Evolutionary conservation across 2,329 filamentous ascomycete genomes (phyloP), one percentile per base, ranked within the genome.

Genomic region (Didymella pomorum): DNA sequence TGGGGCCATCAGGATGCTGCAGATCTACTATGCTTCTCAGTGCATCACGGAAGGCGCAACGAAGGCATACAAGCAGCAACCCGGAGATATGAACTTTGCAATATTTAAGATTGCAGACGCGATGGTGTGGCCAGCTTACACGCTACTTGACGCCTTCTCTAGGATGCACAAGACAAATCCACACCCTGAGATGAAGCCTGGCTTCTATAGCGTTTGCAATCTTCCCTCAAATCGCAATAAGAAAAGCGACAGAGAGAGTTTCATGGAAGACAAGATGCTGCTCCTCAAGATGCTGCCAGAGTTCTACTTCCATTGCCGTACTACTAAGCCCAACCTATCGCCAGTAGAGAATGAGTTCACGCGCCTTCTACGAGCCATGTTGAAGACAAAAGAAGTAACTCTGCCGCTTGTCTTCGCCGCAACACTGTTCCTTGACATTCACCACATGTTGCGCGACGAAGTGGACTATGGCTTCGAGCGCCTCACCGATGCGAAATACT

Each of bases 201-300:
- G 69, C 0, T 63, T 66, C 39, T 76, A 71, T 51, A 72, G 72
- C 9, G 63, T 26, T 1, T 77, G 76, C 60, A 46, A 75, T 44
- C 67, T 71, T 1, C 63, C 64, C 4, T 69, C 64, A 20, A 59
- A 76, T 56, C 68, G 75, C 50, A 44, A 58, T 4, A 53, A 59
- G 29, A 77, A 74, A 66, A 70, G 58, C 29, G 25, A 61, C 9
- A 47, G 59, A 9, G 57, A 75, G 18, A 75, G 74, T 56, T 76
- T 73, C 56, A 59, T 70, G 5, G 74, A 78, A 62, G 75, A 78
- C 60, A 74, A 72, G 48, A 69, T 72, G 28, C 59, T 78, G 11
- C 55, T 78, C 21, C 52, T 73, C 12, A 53, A 65, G 28, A 59
- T 73, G 29, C 61, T 78, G 4, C 64, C 71, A 1, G 71, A 76